These are phyloP conservation scores for Phaeodactylum tricornutum DNA, from an alignment of 108 stramenopile species.

Conservation along the genomic window DNA sequence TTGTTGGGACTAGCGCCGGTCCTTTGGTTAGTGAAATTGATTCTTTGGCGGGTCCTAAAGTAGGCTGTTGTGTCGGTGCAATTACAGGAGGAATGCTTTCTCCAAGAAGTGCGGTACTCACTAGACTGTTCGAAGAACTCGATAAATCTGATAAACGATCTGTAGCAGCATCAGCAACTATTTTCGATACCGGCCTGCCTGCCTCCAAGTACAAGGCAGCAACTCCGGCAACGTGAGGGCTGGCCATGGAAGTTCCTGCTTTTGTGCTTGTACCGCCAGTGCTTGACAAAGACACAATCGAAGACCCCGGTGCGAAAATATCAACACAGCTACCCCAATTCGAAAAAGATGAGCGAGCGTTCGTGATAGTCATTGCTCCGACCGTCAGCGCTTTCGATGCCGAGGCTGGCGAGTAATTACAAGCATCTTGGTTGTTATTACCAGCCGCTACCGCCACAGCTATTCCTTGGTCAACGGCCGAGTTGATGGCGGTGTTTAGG, in stretches of 20 bases:
- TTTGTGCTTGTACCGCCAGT: no score
- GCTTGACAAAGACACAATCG: constrained; percentile 19
- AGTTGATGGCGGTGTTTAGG: constrained; percentile 1
- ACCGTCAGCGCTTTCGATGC: constrained; percentile 39
- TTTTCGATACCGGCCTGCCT: no score
- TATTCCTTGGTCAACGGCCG: constrained; percentile 28
- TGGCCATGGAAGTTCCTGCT: constrained; percentile 47
- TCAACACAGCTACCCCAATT: constrained; percentile 15
- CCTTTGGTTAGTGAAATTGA: no score
- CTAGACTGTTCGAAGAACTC: no score
- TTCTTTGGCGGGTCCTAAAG: no score
- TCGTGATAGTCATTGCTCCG: constrained; percentile 6
- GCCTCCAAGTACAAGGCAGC: constrained; percentile 31
- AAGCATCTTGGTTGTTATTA: constrained; percentile 24
- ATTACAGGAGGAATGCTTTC: no score
- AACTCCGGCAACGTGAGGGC: constrained; percentile 63
- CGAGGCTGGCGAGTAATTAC: constrained; percentile 31
- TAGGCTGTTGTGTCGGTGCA: no score
- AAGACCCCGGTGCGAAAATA: constrained; percentile 39
- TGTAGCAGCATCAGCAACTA: no score
- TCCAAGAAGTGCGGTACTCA: no score
- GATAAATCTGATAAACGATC: no score
- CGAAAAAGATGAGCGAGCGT: constrained; percentile 3
- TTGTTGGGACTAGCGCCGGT: no score
- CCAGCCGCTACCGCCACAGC: constrained; percentile 51